Percentiles rank a stretch among this genome's conserved stretches.
phyloP scores from a whole-genome alignment of 495 filamentous ascomycete genomes.

The Lophiostoma macrostomum region DNA sequence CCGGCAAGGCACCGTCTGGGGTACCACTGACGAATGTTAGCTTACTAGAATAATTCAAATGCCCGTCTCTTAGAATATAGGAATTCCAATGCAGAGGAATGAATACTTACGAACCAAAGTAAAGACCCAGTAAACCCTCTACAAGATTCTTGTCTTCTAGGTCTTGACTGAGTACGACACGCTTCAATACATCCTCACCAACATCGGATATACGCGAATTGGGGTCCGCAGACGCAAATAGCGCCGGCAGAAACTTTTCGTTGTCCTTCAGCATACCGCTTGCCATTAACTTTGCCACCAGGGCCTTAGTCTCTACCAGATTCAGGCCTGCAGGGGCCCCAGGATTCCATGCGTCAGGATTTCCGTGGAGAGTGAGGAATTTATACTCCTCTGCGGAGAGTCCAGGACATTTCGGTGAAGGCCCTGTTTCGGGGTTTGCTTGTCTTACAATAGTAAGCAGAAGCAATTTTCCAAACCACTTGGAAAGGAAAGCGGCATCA shows the following conservation, averaged over 20 bases:
- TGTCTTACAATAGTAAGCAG: conserved; percentile 54
- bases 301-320: conserved; percentile 64
- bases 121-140: conserved; percentile 62
- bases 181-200: conserved; percentile 82
- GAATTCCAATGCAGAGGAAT: no score
- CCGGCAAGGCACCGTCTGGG: conserved; percentile 49
- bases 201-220: conserved; percentile 77
- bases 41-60: no score
- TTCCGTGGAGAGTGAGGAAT: conserved; percentile 67
- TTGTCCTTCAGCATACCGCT: conserved; percentile 79
- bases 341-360: conserved; percentile 68
- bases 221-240: conserved; percentile 76
- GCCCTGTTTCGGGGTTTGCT: conserved; percentile 1
- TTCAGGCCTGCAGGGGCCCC: conserved; percentile 60
- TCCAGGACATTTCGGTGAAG: conserved; percentile 58
- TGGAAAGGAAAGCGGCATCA: conserved; percentile 72
- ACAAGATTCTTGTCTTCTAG: conserved; percentile 69
- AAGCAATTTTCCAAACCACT: conserved; percentile 76
- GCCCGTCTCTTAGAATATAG: no score
- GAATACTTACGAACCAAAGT: conserved; percentile 44
- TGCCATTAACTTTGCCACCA: conserved; percentile 65
- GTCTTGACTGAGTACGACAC: conserved; percentile 58
- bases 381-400: conserved; percentile 65
- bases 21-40: conserved; percentile 18
- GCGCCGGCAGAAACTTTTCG: conserved; percentile 76